Conservation (phyloP, 495 filamentous ascomycete genomes). For the Daldinia vernicosa region DNA sequence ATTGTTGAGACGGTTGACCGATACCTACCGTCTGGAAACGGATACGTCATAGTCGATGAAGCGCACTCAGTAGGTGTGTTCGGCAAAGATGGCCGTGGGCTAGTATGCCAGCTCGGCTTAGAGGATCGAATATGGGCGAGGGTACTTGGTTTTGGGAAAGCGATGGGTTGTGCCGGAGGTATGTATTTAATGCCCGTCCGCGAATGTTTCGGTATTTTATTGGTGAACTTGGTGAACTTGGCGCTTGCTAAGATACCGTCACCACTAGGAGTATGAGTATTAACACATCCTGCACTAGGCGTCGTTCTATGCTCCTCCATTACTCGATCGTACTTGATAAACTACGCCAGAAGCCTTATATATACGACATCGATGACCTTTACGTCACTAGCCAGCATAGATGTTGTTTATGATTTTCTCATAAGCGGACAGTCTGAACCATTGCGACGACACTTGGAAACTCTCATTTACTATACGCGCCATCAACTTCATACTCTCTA, state of each 20-base stretch:
- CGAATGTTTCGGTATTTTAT: not conserved
- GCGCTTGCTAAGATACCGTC: not conserved
- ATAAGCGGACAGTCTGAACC: conserved; percentile 51
- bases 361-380: conserved; percentile 69
- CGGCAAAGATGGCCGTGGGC: conserved; percentile 68
- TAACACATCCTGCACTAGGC: conserved; percentile 44
- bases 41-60: conserved; percentile 79
- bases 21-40: conserved; percentile 65
- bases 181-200: conserved; percentile 38
- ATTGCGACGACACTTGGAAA: conserved; percentile 39
- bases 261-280: not conserved
- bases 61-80: conserved; percentile 77
- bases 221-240: not conserved
- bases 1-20: conserved; percentile 66
- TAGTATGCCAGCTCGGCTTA: conserved; percentile 73
- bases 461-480: conserved; percentile 45
- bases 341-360: conserved; percentile 68
- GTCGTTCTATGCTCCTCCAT: conserved; percentile 58
- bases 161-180: conserved; percentile 77
- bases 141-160: conserved; percentile 81
- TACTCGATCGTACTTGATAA: conserved; percentile 66
- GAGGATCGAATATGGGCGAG: conserved; percentile 73
- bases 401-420: conserved; percentile 60
- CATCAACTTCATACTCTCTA: conserved; percentile 33
- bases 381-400: conserved; percentile 61